A percentile compares a stretch with the other conserved stretches of the same genome.
Evolutionary conservation across 1,284 basidiomycete species (phyloP).

Genomic region (Cerrena zonata): DNA sequence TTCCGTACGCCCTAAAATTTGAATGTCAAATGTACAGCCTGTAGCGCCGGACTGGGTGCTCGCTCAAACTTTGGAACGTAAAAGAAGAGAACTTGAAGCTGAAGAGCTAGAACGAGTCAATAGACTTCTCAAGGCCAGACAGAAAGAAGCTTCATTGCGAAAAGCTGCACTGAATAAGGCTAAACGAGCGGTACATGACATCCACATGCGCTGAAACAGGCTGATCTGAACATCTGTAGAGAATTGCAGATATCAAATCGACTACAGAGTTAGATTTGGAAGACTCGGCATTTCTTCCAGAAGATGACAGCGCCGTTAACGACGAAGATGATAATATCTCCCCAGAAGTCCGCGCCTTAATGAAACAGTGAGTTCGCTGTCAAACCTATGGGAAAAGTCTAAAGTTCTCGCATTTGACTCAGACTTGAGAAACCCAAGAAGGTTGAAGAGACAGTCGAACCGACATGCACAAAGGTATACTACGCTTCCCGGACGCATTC

Average conservation of each 20-base stretch:
- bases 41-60: conserved; percentile 75
- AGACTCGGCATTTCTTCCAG: conserved; percentile 61
- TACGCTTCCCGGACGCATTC: conserved; percentile 95
- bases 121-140: conserved; percentile 53
- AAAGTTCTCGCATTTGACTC: neutral
- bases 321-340: conserved; percentile 61
- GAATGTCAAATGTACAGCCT: neutral
- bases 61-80: conserved; percentile 66
- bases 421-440: neutral
- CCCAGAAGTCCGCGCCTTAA: conserved; percentile 73
- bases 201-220: no score
- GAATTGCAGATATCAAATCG: conserved; percentile 20
- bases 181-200: conserved; percentile 56
- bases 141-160: conserved; percentile 42
- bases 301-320: conserved; percentile 18
- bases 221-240: conserved; percentile 4
- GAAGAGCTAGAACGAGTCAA: conserved; percentile 62
- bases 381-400: no score
- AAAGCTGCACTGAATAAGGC: conserved; percentile 33
- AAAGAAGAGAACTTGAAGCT: conserved; percentile 57
- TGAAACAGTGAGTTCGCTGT: conserved; percentile 58
- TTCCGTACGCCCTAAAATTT: neutral
- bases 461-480: conserved; percentile 77
- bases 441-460: conserved; percentile 39
- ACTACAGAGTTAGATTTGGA: conserved; percentile 28